These are phyloP conservation scores for Fraxinus sp. DNA, from an alignment of 305 asterid genomes.

Conservation along the genomic window DNA sequence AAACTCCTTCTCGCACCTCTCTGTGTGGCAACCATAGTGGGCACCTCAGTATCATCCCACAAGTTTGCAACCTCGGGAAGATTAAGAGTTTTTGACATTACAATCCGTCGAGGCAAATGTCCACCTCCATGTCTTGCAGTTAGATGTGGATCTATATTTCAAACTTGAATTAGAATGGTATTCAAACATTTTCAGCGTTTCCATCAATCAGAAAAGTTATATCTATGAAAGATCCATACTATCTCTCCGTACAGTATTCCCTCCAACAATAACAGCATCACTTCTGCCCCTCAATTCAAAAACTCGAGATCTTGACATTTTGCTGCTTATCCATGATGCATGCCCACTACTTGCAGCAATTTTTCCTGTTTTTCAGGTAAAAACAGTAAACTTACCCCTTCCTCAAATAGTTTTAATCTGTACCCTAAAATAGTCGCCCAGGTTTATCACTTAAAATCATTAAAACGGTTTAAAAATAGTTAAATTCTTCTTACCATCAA, in stretches of 20 bases:
- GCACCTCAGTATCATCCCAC: conserved; percentile 85
- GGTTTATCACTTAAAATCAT: conserved; percentile 4
- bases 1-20: conserved; percentile 91
- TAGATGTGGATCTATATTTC: conserved; percentile 77
- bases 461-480: conserved; percentile 19
- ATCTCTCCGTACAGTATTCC: conserved; percentile 96
- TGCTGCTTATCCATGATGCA: conserved; percentile 98
- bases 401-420: conserved; percentile 1
- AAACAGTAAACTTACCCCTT: conserved; percentile 19
- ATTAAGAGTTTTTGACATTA: conserved; percentile 85
- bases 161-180: conserved; percentile 32
- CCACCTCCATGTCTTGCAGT: conserved; percentile 97
- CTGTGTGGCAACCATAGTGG: conserved; percentile 87
- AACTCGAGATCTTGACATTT: conserved; percentile 71
- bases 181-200: conserved; percentile 28
- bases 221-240: conserved; percentile 59
- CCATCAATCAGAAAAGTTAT: conserved; percentile 22
- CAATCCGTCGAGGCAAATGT: conserved; percentile 85
- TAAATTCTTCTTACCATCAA: conserved; percentile 76
- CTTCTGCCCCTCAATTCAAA: conserved; percentile 94
- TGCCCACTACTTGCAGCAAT: conserved; percentile 95
- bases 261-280: conserved; percentile 98
- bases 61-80: conserved; percentile 88
- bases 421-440: neutral
- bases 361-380: conserved; percentile 56